phyloP scores from a whole-genome alignment of 2,329 filamentous ascomycete species.

The Aspergillus bombycis region DNA sequence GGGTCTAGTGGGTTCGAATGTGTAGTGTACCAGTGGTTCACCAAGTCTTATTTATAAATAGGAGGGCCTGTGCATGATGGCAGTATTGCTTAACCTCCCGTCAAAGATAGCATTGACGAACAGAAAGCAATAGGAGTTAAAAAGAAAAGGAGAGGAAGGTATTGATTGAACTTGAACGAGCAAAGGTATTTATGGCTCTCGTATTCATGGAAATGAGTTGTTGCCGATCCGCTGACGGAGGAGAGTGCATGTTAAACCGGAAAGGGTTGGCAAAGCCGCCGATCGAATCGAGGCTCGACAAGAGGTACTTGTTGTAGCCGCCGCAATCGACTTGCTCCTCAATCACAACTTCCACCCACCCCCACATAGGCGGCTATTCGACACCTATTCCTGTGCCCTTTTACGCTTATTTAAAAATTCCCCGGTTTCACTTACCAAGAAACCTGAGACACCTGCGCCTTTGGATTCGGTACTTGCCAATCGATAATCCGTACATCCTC shows the following conservation, averaged over 20 bases:
- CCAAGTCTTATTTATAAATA: not conserved
- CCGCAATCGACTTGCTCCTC: conserved; percentile 8
- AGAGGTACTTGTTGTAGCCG: conserved; percentile 12
- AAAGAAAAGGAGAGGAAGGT: not conserved
- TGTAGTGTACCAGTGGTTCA: not conserved
- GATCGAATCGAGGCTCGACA: conserved; percentile 1
- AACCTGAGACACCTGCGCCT: not conserved
- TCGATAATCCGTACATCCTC: not conserved
- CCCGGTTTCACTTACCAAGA: conserved; percentile 3
- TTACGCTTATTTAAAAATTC: not conserved
- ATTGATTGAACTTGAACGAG: not conserved
- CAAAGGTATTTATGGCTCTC: not conserved
- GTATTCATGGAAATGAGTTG: not conserved
- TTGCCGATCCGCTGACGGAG: not conserved
- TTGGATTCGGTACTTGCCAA: conserved; percentile 4
- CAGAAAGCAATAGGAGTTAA: not conserved
- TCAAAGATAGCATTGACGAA: no score
- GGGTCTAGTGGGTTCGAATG: not conserved
- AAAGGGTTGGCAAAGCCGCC: not conserved
- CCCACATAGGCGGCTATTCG: conserved; percentile 17
- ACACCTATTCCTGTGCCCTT: conserved; percentile 6
- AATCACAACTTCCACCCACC: conserved; percentile 7
- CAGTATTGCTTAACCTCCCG: not conserved
- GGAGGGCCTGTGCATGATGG: not conserved
- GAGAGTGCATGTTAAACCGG: not conserved